These are phyloP conservation scores for Gymnopilus junonius DNA, from an alignment of 768 basidiomycete genomes.

Conservation along the genomic window DNA sequence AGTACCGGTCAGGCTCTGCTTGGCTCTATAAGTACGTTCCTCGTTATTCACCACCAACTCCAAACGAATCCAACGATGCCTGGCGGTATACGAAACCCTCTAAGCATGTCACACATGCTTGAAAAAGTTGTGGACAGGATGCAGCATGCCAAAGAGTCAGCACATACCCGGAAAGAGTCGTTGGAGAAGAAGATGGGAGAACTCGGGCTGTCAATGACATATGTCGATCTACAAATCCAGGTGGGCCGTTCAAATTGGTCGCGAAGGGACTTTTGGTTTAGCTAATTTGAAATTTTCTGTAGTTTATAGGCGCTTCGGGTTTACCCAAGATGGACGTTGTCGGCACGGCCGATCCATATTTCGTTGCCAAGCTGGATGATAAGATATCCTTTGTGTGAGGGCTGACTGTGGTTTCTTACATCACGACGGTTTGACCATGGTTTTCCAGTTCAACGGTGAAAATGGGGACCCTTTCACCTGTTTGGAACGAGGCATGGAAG, in stretches of 20 bases:
- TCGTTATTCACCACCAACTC: constrained; percentile 1
- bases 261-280: background rate
- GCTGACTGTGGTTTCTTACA: background rate
- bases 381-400: constrained; percentile 64
- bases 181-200: constrained; percentile 39
- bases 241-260: constrained; percentile 27
- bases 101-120: constrained; percentile 40
- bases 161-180: constrained; percentile 31
- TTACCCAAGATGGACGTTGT: constrained; percentile 75
- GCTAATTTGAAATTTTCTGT: background rate
- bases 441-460: constrained; percentile 67
- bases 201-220: constrained; percentile 33
- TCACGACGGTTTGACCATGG: background rate
- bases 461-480: constrained; percentile 56
- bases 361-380: constrained; percentile 68
- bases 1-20: background rate
- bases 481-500: constrained; percentile 79
- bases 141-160: constrained; percentile 35
- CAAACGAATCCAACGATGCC: constrained; percentile 21
- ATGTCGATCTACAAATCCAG: constrained; percentile 62
- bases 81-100: constrained; percentile 31
- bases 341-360: constrained; percentile 69
- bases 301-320: constrained; percentile 75
- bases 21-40: constrained; percentile 15
- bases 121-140: constrained; percentile 27